These are phyloP conservation scores for Blastobotrys proliferans DNA, from an alignment of 1,139 yeast species.

Conservation along the genomic window DNA sequence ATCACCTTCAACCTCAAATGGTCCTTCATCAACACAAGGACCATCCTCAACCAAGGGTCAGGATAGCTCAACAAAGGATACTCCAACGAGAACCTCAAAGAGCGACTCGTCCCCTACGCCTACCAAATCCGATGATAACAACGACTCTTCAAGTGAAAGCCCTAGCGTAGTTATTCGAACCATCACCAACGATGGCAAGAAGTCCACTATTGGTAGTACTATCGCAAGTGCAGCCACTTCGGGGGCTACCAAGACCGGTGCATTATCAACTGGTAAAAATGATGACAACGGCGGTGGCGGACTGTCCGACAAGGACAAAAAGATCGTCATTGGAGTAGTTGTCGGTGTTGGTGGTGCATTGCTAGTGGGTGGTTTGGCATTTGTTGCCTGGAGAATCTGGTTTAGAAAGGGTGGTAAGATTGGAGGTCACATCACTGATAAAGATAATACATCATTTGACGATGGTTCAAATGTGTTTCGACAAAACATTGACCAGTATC, in stretches of 20 bases:
- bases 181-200: slow-evolving; percentile 11
- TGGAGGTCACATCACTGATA: slow-evolving; percentile 12
- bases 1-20: background rate
- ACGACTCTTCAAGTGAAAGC: background rate
- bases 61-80: background rate
- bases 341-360: slow-evolving; percentile 34
- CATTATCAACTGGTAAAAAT: slow-evolving; percentile 19
- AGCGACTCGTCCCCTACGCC: too few relatives aligned
- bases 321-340: slow-evolving; percentile 32
- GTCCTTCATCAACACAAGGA: background rate
- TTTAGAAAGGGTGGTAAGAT: slow-evolving; percentile 16
- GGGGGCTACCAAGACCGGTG: slow-evolving; percentile 16
- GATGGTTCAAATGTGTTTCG: slow-evolving; percentile 36
- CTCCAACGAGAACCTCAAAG: background rate
- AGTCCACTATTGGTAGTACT: slow-evolving; percentile 11
- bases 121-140: slow-evolving; percentile 7
- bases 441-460: slow-evolving; percentile 20
- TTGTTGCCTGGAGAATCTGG: slow-evolving; percentile 28
- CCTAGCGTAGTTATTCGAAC: slow-evolving; percentile 10
- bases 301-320: slow-evolving; percentile 26
- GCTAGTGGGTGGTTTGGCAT: slow-evolving; percentile 27
- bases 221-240: slow-evolving; percentile 12
- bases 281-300: slow-evolving; percentile 21
- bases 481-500: slow-evolving; percentile 39
- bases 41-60: slow-evolving; percentile 1